Percentiles rank a stretch among this genome's conserved stretches.
phyloP scores from a whole-genome alignment of 768 basidiomycete species.

The Russula emetica region DNA sequence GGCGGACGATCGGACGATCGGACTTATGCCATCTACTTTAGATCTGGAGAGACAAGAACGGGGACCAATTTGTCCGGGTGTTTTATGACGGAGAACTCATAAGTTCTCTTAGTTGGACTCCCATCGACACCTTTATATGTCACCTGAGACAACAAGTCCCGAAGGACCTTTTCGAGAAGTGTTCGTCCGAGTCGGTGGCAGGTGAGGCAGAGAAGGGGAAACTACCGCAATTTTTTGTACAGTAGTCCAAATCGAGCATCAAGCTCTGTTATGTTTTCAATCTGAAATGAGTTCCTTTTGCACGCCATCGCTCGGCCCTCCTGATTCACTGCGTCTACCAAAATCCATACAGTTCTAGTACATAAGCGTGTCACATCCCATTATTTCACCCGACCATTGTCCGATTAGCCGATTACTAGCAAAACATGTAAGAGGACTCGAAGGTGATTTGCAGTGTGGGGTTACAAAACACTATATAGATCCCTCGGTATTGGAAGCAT shows the following conservation, averaged over 20 bases:
- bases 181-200: background rate
- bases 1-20: background rate
- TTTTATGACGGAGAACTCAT: constrained; percentile 43
- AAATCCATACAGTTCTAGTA: too few relatives aligned
- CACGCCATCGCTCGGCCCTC: too few relatives aligned
- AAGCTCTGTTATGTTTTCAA: too few relatives aligned
- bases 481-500: too few relatives aligned
- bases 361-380: too few relatives aligned
- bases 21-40: constrained; percentile 20
- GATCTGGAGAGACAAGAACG: constrained; percentile 37
- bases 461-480: too few relatives aligned
- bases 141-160: constrained; percentile 37
- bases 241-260: background rate
- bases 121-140: constrained; percentile 35
- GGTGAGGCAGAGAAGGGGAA: background rate
- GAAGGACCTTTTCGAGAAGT: constrained; percentile 32
- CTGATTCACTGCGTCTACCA: too few relatives aligned
- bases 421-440: too few relatives aligned
- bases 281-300: too few relatives aligned
- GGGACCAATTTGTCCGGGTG: constrained; percentile 38
- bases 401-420: too few relatives aligned
- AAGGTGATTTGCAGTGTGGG: too few relatives aligned
- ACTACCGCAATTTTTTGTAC: background rate
- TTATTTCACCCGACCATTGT: too few relatives aligned
- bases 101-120: constrained; percentile 36